phyloP scores from a whole-genome alignment of 805 yeast genomes.

The Yamadazyma akitaensis region DNA sequence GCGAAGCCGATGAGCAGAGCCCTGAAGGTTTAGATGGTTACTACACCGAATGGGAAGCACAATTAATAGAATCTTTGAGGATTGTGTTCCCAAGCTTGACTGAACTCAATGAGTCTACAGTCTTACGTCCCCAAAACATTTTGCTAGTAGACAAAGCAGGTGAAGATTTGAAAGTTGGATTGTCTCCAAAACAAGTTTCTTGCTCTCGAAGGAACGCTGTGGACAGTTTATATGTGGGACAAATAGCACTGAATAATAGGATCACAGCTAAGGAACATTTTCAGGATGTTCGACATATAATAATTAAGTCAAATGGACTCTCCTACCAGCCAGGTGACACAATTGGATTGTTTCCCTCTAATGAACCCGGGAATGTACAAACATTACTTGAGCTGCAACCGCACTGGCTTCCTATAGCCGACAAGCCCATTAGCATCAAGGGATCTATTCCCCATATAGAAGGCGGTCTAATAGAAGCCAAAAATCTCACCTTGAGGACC shows the following conservation, averaged over 20 bases:
- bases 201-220: slow-evolving; percentile 10
- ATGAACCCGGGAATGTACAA: slow-evolving; percentile 62
- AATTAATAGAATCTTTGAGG: slow-evolving; percentile 33
- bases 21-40: slow-evolving; percentile 76
- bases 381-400: slow-evolving; percentile 63
- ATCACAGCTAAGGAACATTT: slow-evolving; percentile 73
- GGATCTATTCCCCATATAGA: slow-evolving; percentile 40
- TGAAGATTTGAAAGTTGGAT: background rate
- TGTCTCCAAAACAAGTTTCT: slow-evolving; percentile 3
- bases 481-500: slow-evolving; percentile 60
- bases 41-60: slow-evolving; percentile 69
- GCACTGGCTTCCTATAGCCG: slow-evolving; percentile 69
- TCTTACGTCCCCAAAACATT: slow-evolving; percentile 25
- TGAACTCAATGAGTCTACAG: slow-evolving; percentile 23
- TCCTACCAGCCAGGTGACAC: slow-evolving; percentile 78
- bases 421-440: slow-evolving; percentile 44
- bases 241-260: slow-evolving; percentile 49
- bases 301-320: slow-evolving; percentile 35
- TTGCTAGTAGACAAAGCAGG: slow-evolving; percentile 2
- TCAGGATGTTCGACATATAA: slow-evolving; percentile 80
- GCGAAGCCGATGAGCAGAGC: slow-evolving; percentile 87
- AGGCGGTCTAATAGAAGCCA: slow-evolving; percentile 57
- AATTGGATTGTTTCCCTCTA: slow-evolving; percentile 69
- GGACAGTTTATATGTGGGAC: slow-evolving; percentile 31
- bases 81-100: slow-evolving; percentile 20